Evolutionary conservation across 2,329 filamentous ascomycete species (phyloP).

Genomic region (Zasmidium angulare): DNA sequence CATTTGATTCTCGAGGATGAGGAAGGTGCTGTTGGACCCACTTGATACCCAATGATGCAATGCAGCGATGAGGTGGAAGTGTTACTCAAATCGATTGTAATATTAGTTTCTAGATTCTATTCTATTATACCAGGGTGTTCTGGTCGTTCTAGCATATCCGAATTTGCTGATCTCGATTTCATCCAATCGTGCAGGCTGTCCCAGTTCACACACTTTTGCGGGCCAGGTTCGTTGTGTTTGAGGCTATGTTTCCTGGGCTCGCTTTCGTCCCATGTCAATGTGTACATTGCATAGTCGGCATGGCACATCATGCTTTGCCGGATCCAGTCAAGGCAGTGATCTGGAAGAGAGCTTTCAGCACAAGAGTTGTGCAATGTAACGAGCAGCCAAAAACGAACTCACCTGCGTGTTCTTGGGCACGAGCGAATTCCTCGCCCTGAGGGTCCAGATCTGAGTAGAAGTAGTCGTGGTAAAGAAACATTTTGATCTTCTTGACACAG

Average conservation of each 20-base stretch:
- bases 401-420: slow-evolving; percentile 13
- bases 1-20: not conserved
- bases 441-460: slow-evolving; percentile 13
- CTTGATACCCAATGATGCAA: not conserved
- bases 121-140: not conserved
- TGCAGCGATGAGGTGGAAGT: too few species aligned
- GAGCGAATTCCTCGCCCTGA: slow-evolving; percentile 7
- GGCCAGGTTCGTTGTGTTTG: slow-evolving; percentile 3
- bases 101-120: too few species aligned
- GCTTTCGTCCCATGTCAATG: slow-evolving; percentile 12
- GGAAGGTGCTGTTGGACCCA: not conserved
- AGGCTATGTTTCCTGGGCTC: slow-evolving; percentile 2
- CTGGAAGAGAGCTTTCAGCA: not conserved
- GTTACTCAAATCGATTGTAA: too few species aligned
- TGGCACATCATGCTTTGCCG: slow-evolving; percentile 18
- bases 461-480: slow-evolving; percentile 14
- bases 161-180: slow-evolving; percentile 4
- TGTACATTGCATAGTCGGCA: slow-evolving; percentile 13
- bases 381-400: too few species aligned
- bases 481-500: slow-evolving; percentile 17
- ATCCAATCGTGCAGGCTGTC: slow-evolving; percentile 15
- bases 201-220: slow-evolving; percentile 17
- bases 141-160: slow-evolving; percentile 7
- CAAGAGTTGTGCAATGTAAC: not conserved
- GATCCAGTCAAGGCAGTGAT: slow-evolving; percentile 17